phyloP scores from a whole-genome alignment of 129 eudicot species.

The Pittosporum tobira region DNA sequence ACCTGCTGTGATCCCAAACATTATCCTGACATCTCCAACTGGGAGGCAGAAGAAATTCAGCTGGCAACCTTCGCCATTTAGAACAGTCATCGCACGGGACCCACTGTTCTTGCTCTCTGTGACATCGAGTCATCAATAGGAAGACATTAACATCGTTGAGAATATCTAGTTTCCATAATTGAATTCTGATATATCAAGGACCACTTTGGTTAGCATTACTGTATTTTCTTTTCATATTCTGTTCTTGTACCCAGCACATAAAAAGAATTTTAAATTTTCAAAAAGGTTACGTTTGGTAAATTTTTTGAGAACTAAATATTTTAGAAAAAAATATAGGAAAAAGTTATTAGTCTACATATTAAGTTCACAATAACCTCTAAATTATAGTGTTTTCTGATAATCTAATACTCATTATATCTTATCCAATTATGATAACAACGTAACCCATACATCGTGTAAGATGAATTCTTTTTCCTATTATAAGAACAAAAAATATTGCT shows the following conservation, averaged over 20 bases:
- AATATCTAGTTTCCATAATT: neutral
- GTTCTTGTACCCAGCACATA: no score
- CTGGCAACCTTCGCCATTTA: slow-evolving; percentile 86
- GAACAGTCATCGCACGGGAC: slow-evolving; percentile 77
- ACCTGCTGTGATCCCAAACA: slow-evolving; percentile 62
- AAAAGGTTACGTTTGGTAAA: no score
- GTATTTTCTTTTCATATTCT: no score
- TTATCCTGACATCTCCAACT: slow-evolving; percentile 89
- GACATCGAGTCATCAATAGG: slow-evolving; percentile 9
- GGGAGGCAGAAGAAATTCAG: slow-evolving; percentile 70
- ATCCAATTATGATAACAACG: neutral
- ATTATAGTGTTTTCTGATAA: no score
- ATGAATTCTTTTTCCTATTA: no score
- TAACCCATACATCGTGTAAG: no score
- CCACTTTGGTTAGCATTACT: no score
- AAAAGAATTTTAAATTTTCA: no score
- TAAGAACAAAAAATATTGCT: no score
- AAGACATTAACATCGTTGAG: neutral
- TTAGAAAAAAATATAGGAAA: no score
- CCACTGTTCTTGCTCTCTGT: slow-evolving; percentile 92
- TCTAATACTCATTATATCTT: neutral
- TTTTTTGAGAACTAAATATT: no score
- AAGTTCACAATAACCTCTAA: neutral
- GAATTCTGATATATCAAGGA: no score
- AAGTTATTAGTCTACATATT: neutral